phyloP scores from a whole-genome alignment of 805 yeast species.

The Ogataea minuta region DNA sequence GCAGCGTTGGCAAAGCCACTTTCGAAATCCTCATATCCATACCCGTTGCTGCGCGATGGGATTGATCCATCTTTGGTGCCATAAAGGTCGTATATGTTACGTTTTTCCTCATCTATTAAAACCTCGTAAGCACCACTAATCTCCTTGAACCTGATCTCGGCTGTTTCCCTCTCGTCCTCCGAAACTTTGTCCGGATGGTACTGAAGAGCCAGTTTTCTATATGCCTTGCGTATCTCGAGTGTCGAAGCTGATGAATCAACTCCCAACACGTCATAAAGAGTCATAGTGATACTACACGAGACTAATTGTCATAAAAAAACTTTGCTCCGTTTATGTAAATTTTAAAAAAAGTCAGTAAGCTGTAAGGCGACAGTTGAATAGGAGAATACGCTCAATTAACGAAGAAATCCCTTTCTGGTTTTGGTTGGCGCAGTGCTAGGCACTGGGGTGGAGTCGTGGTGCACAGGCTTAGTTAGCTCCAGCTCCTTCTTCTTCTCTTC shows the following conservation, averaged over 20 bases:
- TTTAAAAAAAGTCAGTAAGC: conserved; percentile 10
- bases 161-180: conserved; percentile 56
- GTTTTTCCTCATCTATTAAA: conserved; percentile 63
- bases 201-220: conserved; percentile 74
- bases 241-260: conserved; percentile 62
- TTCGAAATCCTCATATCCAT: conserved; percentile 33
- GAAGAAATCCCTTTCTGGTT: conserved; percentile 78
- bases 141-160: conserved; percentile 80
- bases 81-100: conserved; percentile 58
- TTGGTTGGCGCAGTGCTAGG: conserved; percentile 48
- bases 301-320: conserved; percentile 10
- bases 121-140: conserved; percentile 84
- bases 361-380: conserved; percentile 10
- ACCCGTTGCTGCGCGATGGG: conserved; percentile 30
- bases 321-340: conserved; percentile 13
- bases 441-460: conserved; percentile 38
- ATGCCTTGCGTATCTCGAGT: conserved; percentile 78
- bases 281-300: conserved; percentile 17
- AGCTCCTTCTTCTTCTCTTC: conserved; percentile 88
- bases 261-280: conserved; percentile 66
- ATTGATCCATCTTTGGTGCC: conserved; percentile 41
- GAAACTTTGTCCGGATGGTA: conserved; percentile 89
- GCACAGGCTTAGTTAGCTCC: conserved; percentile 54
- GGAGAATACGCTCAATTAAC: conserved; percentile 33
- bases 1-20: conserved; percentile 49